Conservation (phyloP, 192 early-diverging fungal genomes). For the Diversispora eburnea region DNA sequence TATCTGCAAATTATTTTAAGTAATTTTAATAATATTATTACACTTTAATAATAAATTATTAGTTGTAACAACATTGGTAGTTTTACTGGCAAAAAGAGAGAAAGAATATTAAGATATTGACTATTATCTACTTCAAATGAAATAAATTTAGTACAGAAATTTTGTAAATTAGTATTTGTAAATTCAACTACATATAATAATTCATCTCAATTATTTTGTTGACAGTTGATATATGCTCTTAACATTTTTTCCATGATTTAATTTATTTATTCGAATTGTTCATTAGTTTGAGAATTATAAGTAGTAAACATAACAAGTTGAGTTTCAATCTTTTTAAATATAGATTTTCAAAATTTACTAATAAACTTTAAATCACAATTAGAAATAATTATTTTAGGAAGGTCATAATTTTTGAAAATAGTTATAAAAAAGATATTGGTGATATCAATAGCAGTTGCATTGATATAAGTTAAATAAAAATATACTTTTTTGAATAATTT, state of each 20-base stretch:
- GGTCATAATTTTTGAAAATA: conserved; percentile 31
- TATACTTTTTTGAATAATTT: conserved; percentile 35
- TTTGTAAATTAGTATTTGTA: conserved; percentile 49
- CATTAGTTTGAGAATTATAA: conserved; percentile 35
- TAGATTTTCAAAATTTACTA: conserved; percentile 37
- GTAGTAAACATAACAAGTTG: conserved; percentile 33
- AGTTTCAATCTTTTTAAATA: conserved; percentile 34
- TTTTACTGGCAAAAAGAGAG: too few species aligned
- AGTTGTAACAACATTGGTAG: too few species aligned
- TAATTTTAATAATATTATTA: neutral
- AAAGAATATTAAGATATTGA: neutral
- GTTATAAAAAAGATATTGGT: conserved; percentile 18
- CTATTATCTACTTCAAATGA: too few species aligned
- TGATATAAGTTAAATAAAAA: conserved; percentile 21
- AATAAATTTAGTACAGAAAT: neutral
- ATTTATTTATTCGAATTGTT: conserved; percentile 29
- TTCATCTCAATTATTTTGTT: conserved; percentile 44
- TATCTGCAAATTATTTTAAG: conserved; percentile 3
- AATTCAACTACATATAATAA: conserved; percentile 44
- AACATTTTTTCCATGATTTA: conserved; percentile 32
- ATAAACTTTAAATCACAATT: conserved; percentile 46
- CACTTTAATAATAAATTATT: too few species aligned
- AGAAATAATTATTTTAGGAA: conserved; percentile 42
- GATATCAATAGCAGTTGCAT: conserved; percentile 14
- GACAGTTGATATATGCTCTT: conserved; percentile 25